phyloP scores from a whole-genome alignment of 2,329 filamentous ascomycete genomes.

The Fusarium cicatricum region DNA sequence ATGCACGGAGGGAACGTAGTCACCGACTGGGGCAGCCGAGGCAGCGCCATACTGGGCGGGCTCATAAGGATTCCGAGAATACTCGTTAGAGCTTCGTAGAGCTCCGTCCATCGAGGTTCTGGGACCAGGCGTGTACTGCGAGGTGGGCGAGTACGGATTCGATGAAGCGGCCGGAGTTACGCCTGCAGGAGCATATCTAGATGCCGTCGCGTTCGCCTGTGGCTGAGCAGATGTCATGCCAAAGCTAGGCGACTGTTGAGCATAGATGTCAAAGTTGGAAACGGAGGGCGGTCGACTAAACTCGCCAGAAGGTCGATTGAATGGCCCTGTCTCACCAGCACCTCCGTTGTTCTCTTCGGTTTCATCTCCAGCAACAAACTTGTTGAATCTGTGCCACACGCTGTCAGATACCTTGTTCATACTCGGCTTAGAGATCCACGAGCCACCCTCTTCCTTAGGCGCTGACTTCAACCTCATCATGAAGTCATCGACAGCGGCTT shows the following conservation, averaged over 20 bases:
- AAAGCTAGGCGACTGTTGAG: conserved; percentile 54
- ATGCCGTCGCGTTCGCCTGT: conserved; percentile 47
- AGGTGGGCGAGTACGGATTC: conserved; percentile 50
- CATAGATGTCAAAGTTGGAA: conserved; percentile 78
- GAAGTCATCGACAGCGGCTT: conserved; percentile 82
- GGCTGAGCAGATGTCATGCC: conserved; percentile 44
- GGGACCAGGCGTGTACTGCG: conserved; percentile 59
- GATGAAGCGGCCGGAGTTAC: conserved; percentile 24
- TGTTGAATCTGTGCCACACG: conserved; percentile 93
- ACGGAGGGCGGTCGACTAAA: conserved; percentile 77
- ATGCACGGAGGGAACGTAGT: conserved; percentile 32
- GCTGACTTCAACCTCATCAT: conserved; percentile 84
- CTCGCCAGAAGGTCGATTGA: conserved; percentile 79
- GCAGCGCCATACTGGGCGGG: conserved; percentile 39
- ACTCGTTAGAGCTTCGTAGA: conserved; percentile 43
- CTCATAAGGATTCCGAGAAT: conserved; percentile 49
- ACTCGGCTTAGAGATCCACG: conserved; percentile 93
- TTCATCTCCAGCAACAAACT: conserved; percentile 94
- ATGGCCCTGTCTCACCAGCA: conserved; percentile 76
- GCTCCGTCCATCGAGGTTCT: conserved; percentile 36
- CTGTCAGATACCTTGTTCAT: conserved; percentile 95
- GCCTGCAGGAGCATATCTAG: conserved; percentile 49
- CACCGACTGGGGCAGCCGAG: conserved; percentile 18
- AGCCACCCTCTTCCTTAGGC: conserved; percentile 80
- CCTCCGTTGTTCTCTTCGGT: conserved; percentile 77